Evolutionary conservation across 257 asterid species (phyloP).

Genomic region (Scutellaria minor): DNA sequence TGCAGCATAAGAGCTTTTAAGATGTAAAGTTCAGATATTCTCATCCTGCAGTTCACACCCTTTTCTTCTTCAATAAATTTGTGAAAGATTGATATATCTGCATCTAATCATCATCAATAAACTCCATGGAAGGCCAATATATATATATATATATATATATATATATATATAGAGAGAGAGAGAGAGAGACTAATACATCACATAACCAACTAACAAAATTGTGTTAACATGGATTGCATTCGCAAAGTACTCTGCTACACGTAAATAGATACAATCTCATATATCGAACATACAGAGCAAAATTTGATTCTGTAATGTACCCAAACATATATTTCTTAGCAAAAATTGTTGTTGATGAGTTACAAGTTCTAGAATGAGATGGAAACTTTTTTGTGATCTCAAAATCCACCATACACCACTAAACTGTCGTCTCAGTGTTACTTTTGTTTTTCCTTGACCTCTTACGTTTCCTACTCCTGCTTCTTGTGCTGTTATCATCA

Average conservation of each 20-base stretch:
- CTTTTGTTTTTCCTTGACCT: slow-evolving; percentile 47
- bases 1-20: slow-evolving; percentile 1
- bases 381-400: not conserved
- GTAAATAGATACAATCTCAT: slow-evolving; percentile 3
- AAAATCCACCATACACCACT: slow-evolving; percentile 20
- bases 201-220: no score
- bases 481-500: slow-evolving; percentile 30
- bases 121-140: not conserved
- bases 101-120: slow-evolving; percentile 17
- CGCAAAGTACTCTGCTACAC: slow-evolving; percentile 9
- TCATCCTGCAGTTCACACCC: slow-evolving; percentile 3
- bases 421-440: slow-evolving; percentile 31
- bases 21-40: not conserved
- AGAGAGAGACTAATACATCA: no score
- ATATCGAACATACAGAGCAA: not conserved
- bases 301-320: slow-evolving; percentile 14
- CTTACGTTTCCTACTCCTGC: slow-evolving; percentile 50
- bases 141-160: no score
- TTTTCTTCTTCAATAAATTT: slow-evolving; percentile 7
- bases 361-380: slow-evolving; percentile 26
- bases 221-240: not conserved
- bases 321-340: slow-evolving; percentile 3
- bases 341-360: slow-evolving; percentile 19
- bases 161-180: no score
- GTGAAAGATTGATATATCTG: not conserved